These are phyloP conservation scores for Claviceps africana DNA, from an alignment of 2,329 filamentous ascomycete genomes.

Conservation along the genomic window DNA sequence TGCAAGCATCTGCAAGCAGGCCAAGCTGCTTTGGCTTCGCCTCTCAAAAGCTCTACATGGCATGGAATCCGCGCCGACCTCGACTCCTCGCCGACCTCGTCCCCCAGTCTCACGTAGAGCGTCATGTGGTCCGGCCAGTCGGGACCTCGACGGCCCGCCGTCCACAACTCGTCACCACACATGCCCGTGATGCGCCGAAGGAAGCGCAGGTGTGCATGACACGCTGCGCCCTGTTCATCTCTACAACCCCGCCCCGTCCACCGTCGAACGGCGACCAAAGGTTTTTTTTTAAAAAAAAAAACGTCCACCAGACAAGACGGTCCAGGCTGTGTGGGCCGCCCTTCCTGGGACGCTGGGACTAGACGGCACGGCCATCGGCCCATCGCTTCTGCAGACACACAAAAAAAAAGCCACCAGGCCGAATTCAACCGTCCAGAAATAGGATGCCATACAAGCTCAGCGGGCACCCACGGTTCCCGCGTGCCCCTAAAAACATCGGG, in stretches of 20 bases:
- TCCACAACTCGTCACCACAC: too few species aligned
- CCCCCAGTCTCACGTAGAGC: neutral
- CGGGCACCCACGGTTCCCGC: neutral
- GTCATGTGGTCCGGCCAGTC: neutral
- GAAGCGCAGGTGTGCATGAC: neutral
- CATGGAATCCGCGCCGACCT: too few species aligned
- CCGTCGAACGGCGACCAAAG: neutral
- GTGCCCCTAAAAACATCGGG: too few species aligned
- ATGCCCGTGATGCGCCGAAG: too few species aligned
- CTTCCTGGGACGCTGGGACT: neutral
- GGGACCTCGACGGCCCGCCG: neutral
- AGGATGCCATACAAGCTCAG: neutral
- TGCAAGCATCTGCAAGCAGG: neutral
- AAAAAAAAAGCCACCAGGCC: neutral
- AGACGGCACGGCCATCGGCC: too few species aligned
- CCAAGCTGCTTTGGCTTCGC: neutral
- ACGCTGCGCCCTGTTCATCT: neutral
- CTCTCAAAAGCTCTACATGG: too few species aligned
- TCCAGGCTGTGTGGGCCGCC: neutral
- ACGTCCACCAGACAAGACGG: neutral
- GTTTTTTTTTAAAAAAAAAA: too few species aligned
- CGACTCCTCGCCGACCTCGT: neutral
- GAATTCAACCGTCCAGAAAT: neutral
- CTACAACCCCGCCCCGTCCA: neutral
- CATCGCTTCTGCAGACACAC: neutral